Evolutionary conservation across 305 asterid genomes (phyloP).

Genomic region (Withania somnifera): DNA sequence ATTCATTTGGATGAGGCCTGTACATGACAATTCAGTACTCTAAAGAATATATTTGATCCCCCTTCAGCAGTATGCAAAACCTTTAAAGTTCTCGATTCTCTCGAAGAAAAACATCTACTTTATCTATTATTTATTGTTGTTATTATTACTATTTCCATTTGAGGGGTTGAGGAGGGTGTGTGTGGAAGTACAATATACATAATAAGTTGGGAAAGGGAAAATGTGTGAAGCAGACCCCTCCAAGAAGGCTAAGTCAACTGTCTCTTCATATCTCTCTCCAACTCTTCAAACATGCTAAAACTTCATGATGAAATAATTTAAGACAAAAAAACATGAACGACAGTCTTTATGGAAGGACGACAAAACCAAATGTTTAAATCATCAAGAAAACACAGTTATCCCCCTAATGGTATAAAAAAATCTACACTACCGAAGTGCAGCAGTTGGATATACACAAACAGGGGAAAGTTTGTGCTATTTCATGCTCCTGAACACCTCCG

Average conservation of each 20-base stretch:
- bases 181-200: neutral
- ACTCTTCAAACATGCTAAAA: neutral
- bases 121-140: neutral
- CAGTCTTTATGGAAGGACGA: neutral
- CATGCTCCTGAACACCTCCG: neutral
- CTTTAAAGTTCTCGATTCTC: neutral
- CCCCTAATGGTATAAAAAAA: neutral
- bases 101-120: neutral
- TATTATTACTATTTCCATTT: neutral
- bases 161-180: neutral
- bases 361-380: neutral
- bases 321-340: neutral
- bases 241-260: neutral
- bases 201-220: neutral
- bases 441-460: neutral
- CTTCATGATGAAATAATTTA: neutral
- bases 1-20: constrained; percentile 99
- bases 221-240: neutral
- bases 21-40: constrained; percentile 6
- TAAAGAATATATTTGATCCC: neutral
- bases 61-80: neutral
- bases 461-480: neutral
- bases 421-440: neutral
- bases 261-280: neutral
- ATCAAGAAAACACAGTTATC: neutral